A percentile compares a stretch with the other conserved stretches of the same genome.
These are phyloP conservation scores for Rhodotorula mucilaginosa DNA, from an alignment of 1,284 basidiomycete species.

Conservation along the genomic window DNA sequence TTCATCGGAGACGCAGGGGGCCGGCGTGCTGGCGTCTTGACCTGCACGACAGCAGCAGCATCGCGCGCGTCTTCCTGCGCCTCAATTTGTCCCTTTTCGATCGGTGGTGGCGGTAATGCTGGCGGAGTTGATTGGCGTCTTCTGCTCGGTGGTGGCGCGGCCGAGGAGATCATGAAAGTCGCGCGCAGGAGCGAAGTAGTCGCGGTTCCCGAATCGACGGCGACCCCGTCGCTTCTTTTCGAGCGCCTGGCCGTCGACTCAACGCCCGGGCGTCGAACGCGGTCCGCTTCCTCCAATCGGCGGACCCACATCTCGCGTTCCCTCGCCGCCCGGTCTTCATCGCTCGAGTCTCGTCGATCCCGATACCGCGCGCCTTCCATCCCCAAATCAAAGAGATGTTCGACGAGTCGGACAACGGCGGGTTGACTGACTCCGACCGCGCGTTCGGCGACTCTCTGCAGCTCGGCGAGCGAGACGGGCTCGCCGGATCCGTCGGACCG, in stretches of 20 bases:
- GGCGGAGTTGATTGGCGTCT: too few species aligned
- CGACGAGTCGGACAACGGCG: not conserved
- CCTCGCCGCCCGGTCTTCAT: constrained; percentile 3
- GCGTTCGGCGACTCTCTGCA: constrained; percentile 29
- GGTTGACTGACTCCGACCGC: constrained; percentile 9
- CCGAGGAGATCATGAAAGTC: too few species aligned
- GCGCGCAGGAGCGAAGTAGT: too few species aligned
- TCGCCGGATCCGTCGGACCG: constrained; percentile 7
- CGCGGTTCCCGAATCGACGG: too few species aligned
- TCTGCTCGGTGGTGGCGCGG: too few species aligned
- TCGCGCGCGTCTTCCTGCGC: too few species aligned
- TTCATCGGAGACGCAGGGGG: not conserved
- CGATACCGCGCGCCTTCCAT: not conserved
- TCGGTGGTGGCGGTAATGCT: too few species aligned
- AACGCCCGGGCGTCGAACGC: not conserved
- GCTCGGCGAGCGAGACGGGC: constrained; percentile 24
- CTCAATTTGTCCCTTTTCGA: too few species aligned
- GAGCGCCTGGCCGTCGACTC: too few species aligned
- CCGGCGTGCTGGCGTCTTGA: not conserved
- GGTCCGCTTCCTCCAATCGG: constrained; percentile 29
- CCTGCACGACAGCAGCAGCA: too few species aligned
- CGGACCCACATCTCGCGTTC: constrained; percentile 21
- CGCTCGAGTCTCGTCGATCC: not conserved
- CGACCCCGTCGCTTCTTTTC: too few species aligned
- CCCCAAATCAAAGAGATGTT: not conserved